Evolutionary conservation across 768 basidiomycete genomes (phyloP), one percentile per base, ranked within the genome.

Genomic region (Macrolepiota fuliginosa): DNA sequence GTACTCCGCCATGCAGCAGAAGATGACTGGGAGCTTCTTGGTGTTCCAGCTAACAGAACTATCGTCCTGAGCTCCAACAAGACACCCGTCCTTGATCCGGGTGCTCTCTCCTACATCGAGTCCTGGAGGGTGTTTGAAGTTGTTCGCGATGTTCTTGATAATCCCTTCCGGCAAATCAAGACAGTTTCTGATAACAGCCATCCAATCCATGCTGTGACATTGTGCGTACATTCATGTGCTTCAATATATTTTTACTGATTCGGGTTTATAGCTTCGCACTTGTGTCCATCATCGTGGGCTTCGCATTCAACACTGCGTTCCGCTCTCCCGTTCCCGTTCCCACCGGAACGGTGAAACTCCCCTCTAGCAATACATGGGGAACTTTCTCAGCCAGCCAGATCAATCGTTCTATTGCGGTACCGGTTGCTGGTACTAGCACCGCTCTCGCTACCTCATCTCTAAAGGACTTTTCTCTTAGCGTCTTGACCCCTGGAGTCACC

Each of bases 261-360:
- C 35, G n/a, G 35, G 42, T 62, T n/a, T 29, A 6, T 54, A 91
- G 90, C 52, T 81, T 91, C 62, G 87, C 89, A 0, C 70, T 91
- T 52, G 73, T 91, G 64, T 88, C 88, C 40, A 76, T 91, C 40
- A 78, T 91, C n/a, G 75, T 90, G 78, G 87, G 72, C 36, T 84
- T 83, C 46, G 75, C 86, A 11, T 77, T 83, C 69, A 85, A 84
- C 63, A 79, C 81, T 9, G 68, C 77, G 5, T 78, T 84, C 70
- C 78, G 76, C 19, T 65, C 75, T 3, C 66, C 74, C 6, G 65
- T 75, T 9, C 72, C 78, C 40, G 69, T 67, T 12, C 74, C 76
- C 32, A 76, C 76, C 3, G 73, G 74, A 40, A 74, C 70, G 7
- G 69, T 71, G 27, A 71, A 71, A 35, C 66, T 73, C 19, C 58